Evolutionary conservation across 1,284 basidiomycete species (phyloP).

Genomic region (Heterobasidion annosum): DNA sequence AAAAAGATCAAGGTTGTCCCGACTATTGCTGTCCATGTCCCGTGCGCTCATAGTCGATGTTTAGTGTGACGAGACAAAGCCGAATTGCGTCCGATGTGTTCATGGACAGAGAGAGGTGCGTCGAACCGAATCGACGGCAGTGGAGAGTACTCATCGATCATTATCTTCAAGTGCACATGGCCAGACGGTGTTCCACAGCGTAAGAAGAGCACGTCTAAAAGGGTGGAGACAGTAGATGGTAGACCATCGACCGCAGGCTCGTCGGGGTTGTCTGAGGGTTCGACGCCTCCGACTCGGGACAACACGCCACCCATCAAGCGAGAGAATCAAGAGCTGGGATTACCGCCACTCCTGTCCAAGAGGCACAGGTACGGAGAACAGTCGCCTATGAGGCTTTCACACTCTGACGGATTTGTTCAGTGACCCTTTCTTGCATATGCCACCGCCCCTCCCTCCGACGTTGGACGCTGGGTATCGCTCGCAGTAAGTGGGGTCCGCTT

Average conservation of each 20-base stretch:
- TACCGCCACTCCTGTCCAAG: constrained; percentile 42
- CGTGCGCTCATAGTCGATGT: constrained; percentile 9
- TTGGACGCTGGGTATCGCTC: constrained; percentile 11
- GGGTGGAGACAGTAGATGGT: constrained; percentile 27
- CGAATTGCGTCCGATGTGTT: constrained; percentile 69
- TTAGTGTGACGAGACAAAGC: constrained; percentile 78
- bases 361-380: constrained; percentile 34
- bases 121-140: neutral
- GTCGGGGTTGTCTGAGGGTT: constrained; percentile 49
- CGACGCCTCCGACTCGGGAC: constrained; percentile 57
- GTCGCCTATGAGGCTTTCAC: neutral
- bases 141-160: neutral
- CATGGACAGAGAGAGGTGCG: constrained; percentile 72
- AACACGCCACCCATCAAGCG: constrained; percentile 44
- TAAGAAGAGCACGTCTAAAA: constrained; percentile 41
- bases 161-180: constrained; percentile 61
- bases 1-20: constrained; percentile 79
- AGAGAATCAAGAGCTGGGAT: constrained; percentile 37
- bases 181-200: constrained; percentile 60
- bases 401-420: constrained; percentile 13
- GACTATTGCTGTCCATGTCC: constrained; percentile 4
- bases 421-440: constrained; percentile 10
- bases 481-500: constrained; percentile 1
- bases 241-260: constrained; percentile 58
- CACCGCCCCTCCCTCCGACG: constrained; percentile 10